Evolutionary conservation across 805 yeast genomes (phyloP).

Genomic region (Myxozyma geophila): DNA sequence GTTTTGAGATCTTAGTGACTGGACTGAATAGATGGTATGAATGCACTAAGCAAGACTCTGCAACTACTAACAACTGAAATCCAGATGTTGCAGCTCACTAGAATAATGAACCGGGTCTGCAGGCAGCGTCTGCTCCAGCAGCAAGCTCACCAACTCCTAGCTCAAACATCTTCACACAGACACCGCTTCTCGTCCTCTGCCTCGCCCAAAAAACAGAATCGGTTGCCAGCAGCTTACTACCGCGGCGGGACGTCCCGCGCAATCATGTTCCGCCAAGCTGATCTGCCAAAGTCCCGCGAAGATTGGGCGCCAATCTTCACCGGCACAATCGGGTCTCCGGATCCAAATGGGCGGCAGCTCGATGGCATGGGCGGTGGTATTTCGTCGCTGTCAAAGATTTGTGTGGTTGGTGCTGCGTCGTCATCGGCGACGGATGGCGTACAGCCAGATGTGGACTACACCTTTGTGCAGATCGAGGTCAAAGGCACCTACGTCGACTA

Average conservation of each 20-base stretch:
- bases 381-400: slow-evolving; percentile 19
- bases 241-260: slow-evolving; percentile 26
- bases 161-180: background rate
- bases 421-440: too few species aligned
- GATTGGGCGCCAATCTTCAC: slow-evolving; percentile 17
- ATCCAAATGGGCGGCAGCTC: slow-evolving; percentile 22
- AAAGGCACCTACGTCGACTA: slow-evolving; percentile 16
- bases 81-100: background rate
- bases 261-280: slow-evolving; percentile 13
- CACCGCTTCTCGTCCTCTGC: background rate
- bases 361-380: slow-evolving; percentile 26
- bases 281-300: slow-evolving; percentile 11
- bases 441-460: slow-evolving; percentile 21
- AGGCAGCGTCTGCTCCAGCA: too few species aligned
- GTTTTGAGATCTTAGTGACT: too few species aligned
- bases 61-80: too few species aligned
- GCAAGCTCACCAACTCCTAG: background rate
- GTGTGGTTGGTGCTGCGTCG: slow-evolving; percentile 11
- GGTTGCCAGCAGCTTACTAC: slow-evolving; percentile 18
- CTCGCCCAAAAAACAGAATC: slow-evolving; percentile 8
- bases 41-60: too few species aligned
- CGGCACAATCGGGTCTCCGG: slow-evolving; percentile 16
- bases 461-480: slow-evolving; percentile 16
- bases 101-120: background rate
- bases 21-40: too few species aligned